phyloP scores from a whole-genome alignment of 179 eudicot genomes.

The Spergularia azorica region DNA sequence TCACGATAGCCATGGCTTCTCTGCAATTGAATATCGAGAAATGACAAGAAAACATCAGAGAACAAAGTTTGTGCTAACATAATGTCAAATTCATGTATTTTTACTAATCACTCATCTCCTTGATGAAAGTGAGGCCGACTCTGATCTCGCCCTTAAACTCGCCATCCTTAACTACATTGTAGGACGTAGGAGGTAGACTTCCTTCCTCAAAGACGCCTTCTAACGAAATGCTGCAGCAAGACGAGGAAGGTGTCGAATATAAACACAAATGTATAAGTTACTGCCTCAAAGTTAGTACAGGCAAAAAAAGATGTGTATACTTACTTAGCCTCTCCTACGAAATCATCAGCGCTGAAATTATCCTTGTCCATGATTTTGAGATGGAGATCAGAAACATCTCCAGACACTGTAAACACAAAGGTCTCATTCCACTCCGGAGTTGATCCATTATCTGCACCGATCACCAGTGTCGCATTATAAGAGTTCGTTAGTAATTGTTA shows the following conservation, averaged over 20 bases:
- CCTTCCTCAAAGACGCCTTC: constrained; percentile 51
- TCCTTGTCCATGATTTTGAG: constrained; percentile 75
- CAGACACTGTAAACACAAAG: constrained; percentile 58
- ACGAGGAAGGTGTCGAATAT: neutral
- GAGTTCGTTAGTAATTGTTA: neutral
- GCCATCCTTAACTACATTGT: constrained; percentile 67
- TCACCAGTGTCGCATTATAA: no score
- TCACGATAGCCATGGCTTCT: constrained; percentile 18
- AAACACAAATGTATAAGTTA: neutral
- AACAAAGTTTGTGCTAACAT: neutral
- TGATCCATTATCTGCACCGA: constrained; percentile 58
- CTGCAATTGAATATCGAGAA: constrained; percentile 13
- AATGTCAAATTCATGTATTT: neutral
- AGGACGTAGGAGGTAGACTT: constrained; percentile 47
- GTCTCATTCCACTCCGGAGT: constrained; percentile 87
- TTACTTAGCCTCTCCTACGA: constrained; percentile 73
- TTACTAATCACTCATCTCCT: constrained; percentile 43
- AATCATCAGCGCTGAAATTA: constrained; percentile 56
- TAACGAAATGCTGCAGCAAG: constrained; percentile 59
- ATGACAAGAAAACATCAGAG: neutral
- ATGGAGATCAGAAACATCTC: constrained; percentile 45
- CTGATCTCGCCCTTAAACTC: constrained; percentile 61
- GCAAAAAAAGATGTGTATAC: constrained; percentile 18
- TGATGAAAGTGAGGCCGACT: constrained; percentile 61
- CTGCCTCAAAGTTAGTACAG: neutral